Conservation (phyloP, 2,329 filamentous ascomycete genomes). For the Sphaerostilbella broomeana region DNA sequence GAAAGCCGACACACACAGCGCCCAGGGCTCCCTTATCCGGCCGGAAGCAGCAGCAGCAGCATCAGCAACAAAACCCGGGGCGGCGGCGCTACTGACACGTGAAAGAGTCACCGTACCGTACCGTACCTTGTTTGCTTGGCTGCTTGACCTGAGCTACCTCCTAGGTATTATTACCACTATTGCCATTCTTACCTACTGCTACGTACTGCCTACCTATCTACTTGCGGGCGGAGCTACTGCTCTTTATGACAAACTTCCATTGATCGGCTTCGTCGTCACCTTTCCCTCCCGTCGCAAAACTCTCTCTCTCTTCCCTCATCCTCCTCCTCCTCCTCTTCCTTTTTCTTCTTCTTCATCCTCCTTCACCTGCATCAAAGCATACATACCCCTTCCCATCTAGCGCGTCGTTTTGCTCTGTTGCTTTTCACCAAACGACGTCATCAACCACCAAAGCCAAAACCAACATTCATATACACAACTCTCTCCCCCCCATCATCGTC, state of each 20-base stretch:
- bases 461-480: neutral
- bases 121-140: conserved; percentile 5
- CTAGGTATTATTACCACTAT: too few species aligned
- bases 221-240: too few species aligned
- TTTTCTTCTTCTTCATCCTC: neutral
- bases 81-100: conserved; percentile 28
- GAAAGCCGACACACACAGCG: too few species aligned
- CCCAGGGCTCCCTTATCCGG: too few species aligned
- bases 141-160: conserved; percentile 2
- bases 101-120: conserved; percentile 19
- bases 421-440: conserved; percentile 2
- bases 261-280: too few species aligned
- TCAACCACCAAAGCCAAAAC: neutral
- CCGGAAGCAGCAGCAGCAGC: too few species aligned
- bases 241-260: too few species aligned
- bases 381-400: neutral
- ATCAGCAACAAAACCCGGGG: too few species aligned
- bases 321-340: neutral
- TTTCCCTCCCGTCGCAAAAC: neutral
- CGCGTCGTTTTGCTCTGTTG: too few species aligned
- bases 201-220: too few species aligned
- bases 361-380: neutral
- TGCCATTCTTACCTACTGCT: too few species aligned
- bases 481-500: conserved; percentile 1
- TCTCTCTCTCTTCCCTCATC: neutral